These are phyloP conservation scores for Eimeria falciformis DNA, from an alignment of 169 alveolate species.

Conservation along the genomic window DNA sequence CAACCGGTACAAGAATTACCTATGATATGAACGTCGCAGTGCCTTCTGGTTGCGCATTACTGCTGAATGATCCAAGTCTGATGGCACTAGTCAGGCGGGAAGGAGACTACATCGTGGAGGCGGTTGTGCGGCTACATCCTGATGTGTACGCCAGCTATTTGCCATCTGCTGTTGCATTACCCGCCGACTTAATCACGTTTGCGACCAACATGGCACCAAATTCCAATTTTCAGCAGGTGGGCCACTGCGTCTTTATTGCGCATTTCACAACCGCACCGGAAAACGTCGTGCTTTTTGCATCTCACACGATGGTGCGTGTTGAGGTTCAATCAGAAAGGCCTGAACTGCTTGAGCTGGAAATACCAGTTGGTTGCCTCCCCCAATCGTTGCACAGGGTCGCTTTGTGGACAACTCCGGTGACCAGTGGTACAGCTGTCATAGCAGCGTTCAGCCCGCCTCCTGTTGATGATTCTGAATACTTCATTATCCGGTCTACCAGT, in stretches of 20 bases:
- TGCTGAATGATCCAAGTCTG: constrained; percentile 4
- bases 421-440: constrained; percentile 31
- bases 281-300: neutral
- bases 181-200: constrained; percentile 32
- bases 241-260: constrained; percentile 56
- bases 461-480: constrained; percentile 23
- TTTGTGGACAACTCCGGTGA: constrained; percentile 16
- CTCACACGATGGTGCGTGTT: constrained; percentile 20
- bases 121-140: neutral
- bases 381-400: constrained; percentile 61
- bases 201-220: constrained; percentile 33
- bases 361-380: constrained; percentile 35
- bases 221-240: constrained; percentile 60
- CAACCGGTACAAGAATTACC: constrained; percentile 1
- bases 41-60: constrained; percentile 46
- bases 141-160: constrained; percentile 21
- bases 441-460: constrained; percentile 71
- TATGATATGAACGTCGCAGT: constrained; percentile 37
- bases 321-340: neutral
- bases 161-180: constrained; percentile 50
- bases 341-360: constrained; percentile 47
- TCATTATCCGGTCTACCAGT: constrained; percentile 23
- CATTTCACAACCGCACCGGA: constrained; percentile 37
- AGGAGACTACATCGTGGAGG: constrained; percentile 14
- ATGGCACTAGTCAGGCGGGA: constrained; percentile 14